A percentile compares a stretch with the other conserved stretches of the same genome.
phyloP scores from a whole-genome alignment of 2,329 filamentous ascomycete species.

The Cyanodermella asteris region DNA sequence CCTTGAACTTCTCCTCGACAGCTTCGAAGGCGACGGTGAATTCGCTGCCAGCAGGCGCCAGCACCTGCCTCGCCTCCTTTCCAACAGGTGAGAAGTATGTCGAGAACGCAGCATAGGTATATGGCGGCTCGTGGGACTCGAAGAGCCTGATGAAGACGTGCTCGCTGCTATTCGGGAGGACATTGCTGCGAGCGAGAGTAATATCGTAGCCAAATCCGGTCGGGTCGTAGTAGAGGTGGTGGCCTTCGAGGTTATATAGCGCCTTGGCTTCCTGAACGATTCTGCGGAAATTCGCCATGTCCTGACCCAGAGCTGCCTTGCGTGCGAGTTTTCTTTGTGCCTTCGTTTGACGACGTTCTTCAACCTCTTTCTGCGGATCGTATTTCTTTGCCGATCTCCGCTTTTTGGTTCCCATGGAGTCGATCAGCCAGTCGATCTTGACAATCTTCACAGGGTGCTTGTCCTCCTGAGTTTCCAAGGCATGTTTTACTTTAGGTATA shows the following conservation, averaged over 20 bases:
- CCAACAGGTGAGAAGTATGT: slow-evolving; percentile 3
- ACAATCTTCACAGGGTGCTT: no score
- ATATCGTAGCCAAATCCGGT: slow-evolving; percentile 7
- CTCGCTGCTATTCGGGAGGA: slow-evolving; percentile 6
- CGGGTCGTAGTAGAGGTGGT: slow-evolving; percentile 7
- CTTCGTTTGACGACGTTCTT: no score
- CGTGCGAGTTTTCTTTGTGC: no score
- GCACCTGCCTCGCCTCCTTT: slow-evolving; percentile 11
- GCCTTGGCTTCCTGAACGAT: no score
- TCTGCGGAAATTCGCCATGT: neutral
- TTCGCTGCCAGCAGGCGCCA: slow-evolving; percentile 11
- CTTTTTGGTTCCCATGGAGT: no score
- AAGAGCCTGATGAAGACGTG: slow-evolving; percentile 7
- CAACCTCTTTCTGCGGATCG: no score
- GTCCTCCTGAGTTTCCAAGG: no score
- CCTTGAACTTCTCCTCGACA: slow-evolving; percentile 6
- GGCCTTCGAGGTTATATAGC: slow-evolving; percentile 2
- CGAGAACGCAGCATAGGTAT: slow-evolving; percentile 5
- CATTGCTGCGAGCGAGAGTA: slow-evolving; percentile 7
- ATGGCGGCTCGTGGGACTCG: slow-evolving; percentile 5
- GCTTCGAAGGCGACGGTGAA: slow-evolving; percentile 6
- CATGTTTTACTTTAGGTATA: no score
- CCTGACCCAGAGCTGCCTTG: neutral
- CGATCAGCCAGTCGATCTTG: no score
- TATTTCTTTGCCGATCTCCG: no score